These are phyloP conservation scores for Candida jianshihensis DNA, from an alignment of 805 yeast species.

Conservation along the genomic window DNA sequence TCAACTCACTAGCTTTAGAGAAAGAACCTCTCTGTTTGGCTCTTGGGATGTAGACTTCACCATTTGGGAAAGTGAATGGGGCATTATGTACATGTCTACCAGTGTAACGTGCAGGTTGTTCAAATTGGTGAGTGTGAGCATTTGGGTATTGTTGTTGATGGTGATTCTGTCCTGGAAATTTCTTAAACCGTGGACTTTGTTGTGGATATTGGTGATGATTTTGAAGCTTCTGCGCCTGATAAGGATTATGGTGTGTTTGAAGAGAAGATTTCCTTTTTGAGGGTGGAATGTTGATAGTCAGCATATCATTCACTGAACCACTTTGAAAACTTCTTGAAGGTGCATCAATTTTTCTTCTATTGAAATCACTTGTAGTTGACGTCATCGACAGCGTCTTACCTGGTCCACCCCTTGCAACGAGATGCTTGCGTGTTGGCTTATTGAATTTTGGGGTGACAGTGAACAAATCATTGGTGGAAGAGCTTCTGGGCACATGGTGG, in stretches of 20 bases:
- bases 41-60: conserved; percentile 24
- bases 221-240: neutral
- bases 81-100: conserved; percentile 13
- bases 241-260: conserved; percentile 7
- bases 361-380: too few relatives aligned
- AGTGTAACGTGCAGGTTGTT: conserved; percentile 1
- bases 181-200: neutral
- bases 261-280: neutral
- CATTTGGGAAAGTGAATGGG: conserved; percentile 24
- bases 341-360: too few relatives aligned
- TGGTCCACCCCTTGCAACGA: neutral
- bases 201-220: conserved; percentile 3
- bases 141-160: conserved; percentile 2
- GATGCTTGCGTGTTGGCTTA: conserved; percentile 8
- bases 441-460: conserved; percentile 14
- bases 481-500: conserved; percentile 12
- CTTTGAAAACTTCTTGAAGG: neutral
- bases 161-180: conserved; percentile 2
- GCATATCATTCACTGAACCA: conserved; percentile 2
- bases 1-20: neutral
- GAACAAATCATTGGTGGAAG: conserved; percentile 19
- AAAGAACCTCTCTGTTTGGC: conserved; percentile 16
- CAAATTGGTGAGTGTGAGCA: neutral
- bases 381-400: too few relatives aligned
- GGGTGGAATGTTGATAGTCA: neutral